Conservation (phyloP, 2,329 filamentous ascomycete genomes). For the Microthyrium microscopicum region DNA sequence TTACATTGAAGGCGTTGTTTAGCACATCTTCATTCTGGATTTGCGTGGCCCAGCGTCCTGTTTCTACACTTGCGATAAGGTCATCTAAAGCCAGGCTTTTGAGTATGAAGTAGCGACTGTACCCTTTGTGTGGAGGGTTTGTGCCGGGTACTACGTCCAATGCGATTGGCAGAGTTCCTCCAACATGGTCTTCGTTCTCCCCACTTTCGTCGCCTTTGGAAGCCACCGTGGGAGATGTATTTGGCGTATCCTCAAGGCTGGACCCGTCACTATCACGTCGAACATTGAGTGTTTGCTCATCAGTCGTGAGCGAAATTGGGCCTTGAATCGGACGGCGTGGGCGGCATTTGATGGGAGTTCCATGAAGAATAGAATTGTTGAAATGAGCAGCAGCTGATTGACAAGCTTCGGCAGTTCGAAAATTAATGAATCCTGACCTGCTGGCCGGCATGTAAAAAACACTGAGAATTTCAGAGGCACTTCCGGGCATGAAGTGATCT, state of each 20-base stretch:
- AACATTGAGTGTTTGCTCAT: conserved; percentile 37
- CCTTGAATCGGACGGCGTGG: too few species aligned
- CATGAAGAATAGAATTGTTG: conserved; percentile 79
- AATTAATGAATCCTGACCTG: conserved; percentile 95
- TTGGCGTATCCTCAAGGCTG: conserved; percentile 22
- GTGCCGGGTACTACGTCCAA: not conserved
- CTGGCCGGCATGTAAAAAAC: conserved; percentile 91
- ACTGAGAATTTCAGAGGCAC: conserved; percentile 61
- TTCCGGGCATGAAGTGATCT: conserved; percentile 71
- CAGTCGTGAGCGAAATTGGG: conserved; percentile 70
- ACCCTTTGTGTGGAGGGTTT: not conserved
- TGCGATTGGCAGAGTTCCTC: not conserved
- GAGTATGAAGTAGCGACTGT: conserved; percentile 58
- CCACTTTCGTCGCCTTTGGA: conserved; percentile 8
- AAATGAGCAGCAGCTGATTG: conserved; percentile 62
- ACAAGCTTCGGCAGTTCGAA: conserved; percentile 64
- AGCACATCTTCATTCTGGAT: conserved; percentile 76
- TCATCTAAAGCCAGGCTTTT: conserved; percentile 89
- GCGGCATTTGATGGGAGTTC: too few species aligned
- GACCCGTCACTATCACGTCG: conserved; percentile 39
- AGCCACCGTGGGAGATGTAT: not conserved
- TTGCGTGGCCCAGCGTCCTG: conserved; percentile 86
- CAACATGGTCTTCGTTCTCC: not conserved
- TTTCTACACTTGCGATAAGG: conserved; percentile 71
- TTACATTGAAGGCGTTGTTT: conserved; percentile 68